Evolutionary conservation across 2,329 filamentous ascomycete genomes (phyloP).

Genomic region (Camillea tinctor): DNA sequence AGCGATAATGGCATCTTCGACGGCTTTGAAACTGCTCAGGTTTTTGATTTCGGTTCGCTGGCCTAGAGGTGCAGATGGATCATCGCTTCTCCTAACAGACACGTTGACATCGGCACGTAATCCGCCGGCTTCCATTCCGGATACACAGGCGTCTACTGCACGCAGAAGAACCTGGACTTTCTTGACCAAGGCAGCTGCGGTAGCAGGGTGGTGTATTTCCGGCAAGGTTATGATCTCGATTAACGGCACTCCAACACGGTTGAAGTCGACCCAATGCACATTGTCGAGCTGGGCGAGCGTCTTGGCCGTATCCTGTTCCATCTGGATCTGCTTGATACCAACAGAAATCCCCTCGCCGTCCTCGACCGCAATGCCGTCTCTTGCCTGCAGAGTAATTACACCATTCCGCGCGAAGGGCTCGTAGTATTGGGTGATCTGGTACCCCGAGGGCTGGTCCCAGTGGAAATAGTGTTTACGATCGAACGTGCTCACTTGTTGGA

Average conservation of each 20-base stretch:
- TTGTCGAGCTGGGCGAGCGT: constrained; percentile 75
- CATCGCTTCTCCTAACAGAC: constrained; percentile 67
- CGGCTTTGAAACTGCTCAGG: constrained; percentile 87
- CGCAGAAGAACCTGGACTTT: constrained; percentile 83
- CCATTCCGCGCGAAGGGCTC: constrained; percentile 69
- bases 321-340: constrained; percentile 89
- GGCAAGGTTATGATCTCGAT: constrained; percentile 95
- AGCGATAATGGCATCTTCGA: constrained; percentile 90
- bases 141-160: constrained; percentile 79
- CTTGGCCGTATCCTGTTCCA: constrained; percentile 98
- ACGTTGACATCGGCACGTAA: constrained; percentile 94
- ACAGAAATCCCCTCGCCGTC: constrained; percentile 70
- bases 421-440: constrained; percentile 98
- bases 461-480: constrained; percentile 99
- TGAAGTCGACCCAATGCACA: constrained; percentile 84
- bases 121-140: constrained; percentile 91
- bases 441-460: constrained; percentile 94
- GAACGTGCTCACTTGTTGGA: constrained; percentile 78
- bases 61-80: constrained; percentile 54
- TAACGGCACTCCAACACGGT: constrained; percentile 84
- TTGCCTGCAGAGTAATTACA: constrained; percentile 63
- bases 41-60: constrained; percentile 98
- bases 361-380: constrained; percentile 77
- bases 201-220: constrained; percentile 81
- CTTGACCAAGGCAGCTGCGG: constrained; percentile 82